A percentile compares a stretch with the other conserved stretches of the same genome.
These are phyloP conservation scores for Fusarium burgessii DNA, from an alignment of 2,329 filamentous ascomycete species.

Conservation along the genomic window DNA sequence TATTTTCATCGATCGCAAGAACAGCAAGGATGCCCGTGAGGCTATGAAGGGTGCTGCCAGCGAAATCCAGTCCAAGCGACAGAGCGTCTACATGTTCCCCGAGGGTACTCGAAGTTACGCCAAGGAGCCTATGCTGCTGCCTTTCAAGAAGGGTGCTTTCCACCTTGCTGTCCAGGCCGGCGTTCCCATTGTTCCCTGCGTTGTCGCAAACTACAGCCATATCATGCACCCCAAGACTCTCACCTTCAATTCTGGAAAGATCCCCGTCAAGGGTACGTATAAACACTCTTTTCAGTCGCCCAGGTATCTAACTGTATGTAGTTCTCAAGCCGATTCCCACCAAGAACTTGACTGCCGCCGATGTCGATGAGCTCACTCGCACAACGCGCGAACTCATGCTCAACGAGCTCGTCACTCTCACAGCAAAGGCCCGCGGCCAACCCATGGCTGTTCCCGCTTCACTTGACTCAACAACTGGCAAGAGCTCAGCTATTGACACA, in stretches of 20 bases:
- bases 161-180: constrained; percentile 94
- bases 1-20: constrained; percentile 95
- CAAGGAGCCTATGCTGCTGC: constrained; percentile 81
- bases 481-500: constrained; percentile 49
- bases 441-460: constrained; percentile 50
- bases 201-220: constrained; percentile 83
- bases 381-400: constrained; percentile 82
- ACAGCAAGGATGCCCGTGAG: constrained; percentile 82
- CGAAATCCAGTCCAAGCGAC: constrained; percentile 78
- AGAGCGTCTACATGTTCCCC: constrained; percentile 88
- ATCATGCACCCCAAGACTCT: constrained; percentile 73
- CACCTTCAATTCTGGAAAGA: constrained; percentile 74
- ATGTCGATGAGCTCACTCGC: constrained; percentile 80
- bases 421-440: constrained; percentile 62
- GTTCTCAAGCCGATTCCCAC: constrained; percentile 87
- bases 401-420: constrained; percentile 68
- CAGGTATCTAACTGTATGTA: constrained; percentile 47
- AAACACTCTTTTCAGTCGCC: neutral
- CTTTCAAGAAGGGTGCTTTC: constrained; percentile 99
- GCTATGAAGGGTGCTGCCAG: constrained; percentile 86
- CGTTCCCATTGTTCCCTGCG: constrained; percentile 90
- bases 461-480: constrained; percentile 43
- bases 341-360: constrained; percentile 75
- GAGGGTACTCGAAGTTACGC: constrained; percentile 95
- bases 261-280: constrained; percentile 79